A percentile compares a stretch with the other conserved stretches of the same genome.
Evolutionary conservation across 2,329 filamentous ascomycete species (phyloP).

Genomic region (Aureobasidium sp.): DNA sequence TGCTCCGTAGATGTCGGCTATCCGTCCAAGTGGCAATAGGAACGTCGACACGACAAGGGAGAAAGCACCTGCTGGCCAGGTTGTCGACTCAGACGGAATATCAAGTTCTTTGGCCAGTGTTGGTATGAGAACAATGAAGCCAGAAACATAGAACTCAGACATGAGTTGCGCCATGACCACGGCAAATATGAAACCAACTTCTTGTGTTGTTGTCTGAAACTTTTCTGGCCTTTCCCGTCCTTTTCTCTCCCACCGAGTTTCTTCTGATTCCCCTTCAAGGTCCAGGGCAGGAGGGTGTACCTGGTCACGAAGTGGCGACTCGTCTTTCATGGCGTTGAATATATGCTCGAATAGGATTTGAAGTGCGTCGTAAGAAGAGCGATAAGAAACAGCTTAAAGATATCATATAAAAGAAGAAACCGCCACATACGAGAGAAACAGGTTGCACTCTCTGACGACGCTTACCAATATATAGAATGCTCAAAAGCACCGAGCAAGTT

Average conservation of each 20-base stretch:
- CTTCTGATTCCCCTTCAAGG: neutral
- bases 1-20: conserved; percentile 55
- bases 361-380: neutral
- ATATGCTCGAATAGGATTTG: neutral
- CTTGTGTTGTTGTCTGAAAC: conserved; percentile 49
- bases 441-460: neutral
- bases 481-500: neutral
- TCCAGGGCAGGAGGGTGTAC: neutral
- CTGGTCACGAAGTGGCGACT: neutral
- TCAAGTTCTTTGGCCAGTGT: conserved; percentile 54
- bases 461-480: neutral
- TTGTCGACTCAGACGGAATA: conserved; percentile 58
- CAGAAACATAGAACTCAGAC: conserved; percentile 67
- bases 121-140: conserved; percentile 64
- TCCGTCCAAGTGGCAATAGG: conserved; percentile 40
- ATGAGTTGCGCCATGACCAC: conserved; percentile 27
- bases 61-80: conserved; percentile 49
- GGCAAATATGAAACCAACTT: conserved; percentile 56
- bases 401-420: neutral
- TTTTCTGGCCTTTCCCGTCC: conserved; percentile 55
- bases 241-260: conserved; percentile 46
- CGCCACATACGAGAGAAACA: neutral
- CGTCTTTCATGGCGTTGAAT: neutral
- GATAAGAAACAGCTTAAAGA: too few species aligned
- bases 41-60: conserved; percentile 44